Percentiles rank a stretch among this genome's conserved stretches.
phyloP scores from a whole-genome alignment of 495 filamentous ascomycete species.

The Hypoxylon fragiforme region DNA sequence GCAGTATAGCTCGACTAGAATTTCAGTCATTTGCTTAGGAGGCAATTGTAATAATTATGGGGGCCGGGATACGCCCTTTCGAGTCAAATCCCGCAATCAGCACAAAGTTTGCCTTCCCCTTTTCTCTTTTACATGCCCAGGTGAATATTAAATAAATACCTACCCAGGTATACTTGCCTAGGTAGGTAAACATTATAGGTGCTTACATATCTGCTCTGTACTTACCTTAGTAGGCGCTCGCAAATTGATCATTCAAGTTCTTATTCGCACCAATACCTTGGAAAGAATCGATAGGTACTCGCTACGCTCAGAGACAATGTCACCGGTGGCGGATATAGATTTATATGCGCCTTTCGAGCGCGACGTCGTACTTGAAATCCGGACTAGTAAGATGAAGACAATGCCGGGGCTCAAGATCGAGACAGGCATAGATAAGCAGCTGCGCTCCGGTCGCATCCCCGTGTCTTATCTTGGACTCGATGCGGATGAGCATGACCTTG shows the following conservation, averaged over 20 bases:
- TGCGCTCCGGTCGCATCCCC: slow-evolving; percentile 43
- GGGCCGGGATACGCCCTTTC: slow-evolving; percentile 2
- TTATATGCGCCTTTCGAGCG: slow-evolving; percentile 45
- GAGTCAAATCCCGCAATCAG: slow-evolving; percentile 6
- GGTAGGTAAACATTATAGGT: too few relatives aligned
- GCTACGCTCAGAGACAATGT: slow-evolving; percentile 19
- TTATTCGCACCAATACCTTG: too few relatives aligned
- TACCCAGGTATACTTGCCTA: too few relatives aligned
- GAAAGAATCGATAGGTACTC: not conserved
- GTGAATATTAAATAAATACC: too few relatives aligned
- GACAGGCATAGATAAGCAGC: slow-evolving; percentile 57
- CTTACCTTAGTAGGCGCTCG: too few relatives aligned
- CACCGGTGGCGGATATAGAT: slow-evolving; percentile 33
- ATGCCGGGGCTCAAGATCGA: slow-evolving; percentile 47
- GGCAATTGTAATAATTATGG: slow-evolving; percentile 1
- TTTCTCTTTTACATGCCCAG: not conserved
- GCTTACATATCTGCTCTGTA: too few relatives aligned
- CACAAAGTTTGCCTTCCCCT: not conserved
- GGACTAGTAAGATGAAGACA: slow-evolving; percentile 54
- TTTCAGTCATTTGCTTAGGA: not conserved
- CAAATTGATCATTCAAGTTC: too few relatives aligned
- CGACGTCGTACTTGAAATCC: slow-evolving; percentile 56
- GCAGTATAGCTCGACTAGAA: not conserved
- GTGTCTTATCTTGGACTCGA: slow-evolving; percentile 52
- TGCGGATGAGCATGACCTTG: slow-evolving; percentile 59